Conservation (phyloP, 768 basidiomycete species). For the Coprinopsis strossmayeri region DNA sequence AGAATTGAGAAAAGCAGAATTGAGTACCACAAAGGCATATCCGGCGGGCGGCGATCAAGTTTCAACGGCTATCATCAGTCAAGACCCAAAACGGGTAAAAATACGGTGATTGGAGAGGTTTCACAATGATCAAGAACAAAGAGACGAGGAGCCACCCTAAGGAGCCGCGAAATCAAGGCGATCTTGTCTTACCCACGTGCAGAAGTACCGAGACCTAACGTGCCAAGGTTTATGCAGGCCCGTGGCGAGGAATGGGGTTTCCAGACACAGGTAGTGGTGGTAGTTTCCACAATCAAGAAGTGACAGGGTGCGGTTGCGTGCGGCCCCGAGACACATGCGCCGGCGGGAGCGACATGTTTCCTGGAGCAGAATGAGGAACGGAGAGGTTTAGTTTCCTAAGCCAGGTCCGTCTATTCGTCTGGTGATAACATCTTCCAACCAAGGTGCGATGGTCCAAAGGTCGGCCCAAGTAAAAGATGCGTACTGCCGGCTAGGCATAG, state of each 20-base stretch:
- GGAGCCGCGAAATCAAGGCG: background rate
- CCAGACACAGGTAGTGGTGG: background rate
- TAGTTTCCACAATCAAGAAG: background rate
- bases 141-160: background rate
- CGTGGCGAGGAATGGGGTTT: background rate
- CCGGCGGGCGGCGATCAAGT: background rate
- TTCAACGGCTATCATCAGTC: too few relatives aligned
- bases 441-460: slow-evolving; percentile 67
- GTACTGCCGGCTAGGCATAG: slow-evolving; percentile 50
- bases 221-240: too few relatives aligned
- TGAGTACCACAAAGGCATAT: background rate
- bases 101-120: too few relatives aligned
- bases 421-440: slow-evolving; percentile 64
- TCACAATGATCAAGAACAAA: background rate
- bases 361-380: too few relatives aligned
- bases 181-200: background rate
- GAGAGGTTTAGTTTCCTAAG: slow-evolving; percentile 50
- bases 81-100: too few relatives aligned
- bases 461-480: slow-evolving; percentile 68
- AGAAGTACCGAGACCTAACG: background rate
- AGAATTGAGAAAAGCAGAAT: background rate
- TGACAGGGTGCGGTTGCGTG: background rate
- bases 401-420: slow-evolving; percentile 65
- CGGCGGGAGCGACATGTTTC: too few relatives aligned
- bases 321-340: background rate